These are phyloP conservation scores for Fusarium praegraminearum DNA, from an alignment of 2,329 filamentous ascomycete genomes.

Conservation along the genomic window DNA sequence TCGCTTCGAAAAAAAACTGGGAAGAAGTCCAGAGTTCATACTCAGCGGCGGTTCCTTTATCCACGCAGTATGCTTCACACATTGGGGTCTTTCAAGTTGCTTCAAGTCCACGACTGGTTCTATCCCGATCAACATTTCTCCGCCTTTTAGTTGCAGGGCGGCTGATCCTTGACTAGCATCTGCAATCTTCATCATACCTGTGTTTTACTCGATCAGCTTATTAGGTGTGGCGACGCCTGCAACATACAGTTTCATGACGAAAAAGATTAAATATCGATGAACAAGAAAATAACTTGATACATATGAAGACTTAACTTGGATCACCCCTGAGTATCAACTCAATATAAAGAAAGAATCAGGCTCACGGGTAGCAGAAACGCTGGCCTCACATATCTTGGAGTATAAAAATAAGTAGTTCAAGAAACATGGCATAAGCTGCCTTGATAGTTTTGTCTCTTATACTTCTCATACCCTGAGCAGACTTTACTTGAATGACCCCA, in stretches of 20 bases:
- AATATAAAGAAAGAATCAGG: too few relatives aligned
- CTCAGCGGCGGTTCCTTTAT: neutral
- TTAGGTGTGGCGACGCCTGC: neutral
- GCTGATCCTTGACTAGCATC: neutral
- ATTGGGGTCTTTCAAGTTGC: neutral
- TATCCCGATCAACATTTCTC: neutral
- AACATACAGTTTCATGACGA: neutral
- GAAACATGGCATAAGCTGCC: too few relatives aligned
- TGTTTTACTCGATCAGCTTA: neutral
- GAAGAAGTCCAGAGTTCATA: conserved; percentile 5
- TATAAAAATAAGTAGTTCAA: too few relatives aligned
- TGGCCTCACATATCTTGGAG: too few relatives aligned
- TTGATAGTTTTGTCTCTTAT: too few relatives aligned
- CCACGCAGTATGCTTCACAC: conserved; percentile 2
- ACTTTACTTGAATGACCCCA: too few relatives aligned
- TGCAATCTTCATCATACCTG: neutral
- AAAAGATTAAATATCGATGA: neutral
- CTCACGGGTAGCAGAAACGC: neutral
- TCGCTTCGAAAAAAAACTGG: neutral
- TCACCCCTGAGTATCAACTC: neutral
- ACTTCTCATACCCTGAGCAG: too few relatives aligned
- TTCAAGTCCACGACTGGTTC: neutral
- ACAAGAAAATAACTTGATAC: neutral
- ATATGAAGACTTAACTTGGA: accelerated
- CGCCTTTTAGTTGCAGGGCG: neutral